phyloP scores from a whole-genome alignment of 2,329 filamentous ascomycete genomes.

The Ascocoryne sarcoides region DNA sequence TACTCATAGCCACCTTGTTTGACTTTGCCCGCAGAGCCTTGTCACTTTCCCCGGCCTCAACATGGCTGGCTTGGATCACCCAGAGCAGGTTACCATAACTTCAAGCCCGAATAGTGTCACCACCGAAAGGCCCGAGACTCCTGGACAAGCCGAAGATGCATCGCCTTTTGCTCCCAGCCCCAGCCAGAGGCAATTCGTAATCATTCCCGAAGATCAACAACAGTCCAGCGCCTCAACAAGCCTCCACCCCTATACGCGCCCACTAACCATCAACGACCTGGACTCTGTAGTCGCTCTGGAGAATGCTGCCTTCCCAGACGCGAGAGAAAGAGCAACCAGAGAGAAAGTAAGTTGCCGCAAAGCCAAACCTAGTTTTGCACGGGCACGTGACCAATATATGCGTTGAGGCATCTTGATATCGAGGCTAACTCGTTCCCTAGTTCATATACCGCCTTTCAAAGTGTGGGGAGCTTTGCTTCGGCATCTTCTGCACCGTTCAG shows the following conservation, averaged over 20 bases:
- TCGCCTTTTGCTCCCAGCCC: constrained; percentile 5
- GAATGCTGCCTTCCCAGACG: constrained; percentile 43
- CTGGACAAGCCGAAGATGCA: constrained; percentile 8
- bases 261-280: constrained; percentile 58
- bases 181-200: constrained; percentile 14
- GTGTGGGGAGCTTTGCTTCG: constrained; percentile 70
- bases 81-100: too few relatives aligned
- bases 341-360: constrained; percentile 40
- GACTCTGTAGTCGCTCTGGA: constrained; percentile 50
- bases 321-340: constrained; percentile 39
- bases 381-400: constrained; percentile 9
- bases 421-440: constrained; percentile 34
- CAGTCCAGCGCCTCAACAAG: constrained; percentile 35
- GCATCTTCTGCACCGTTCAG: constrained; percentile 63
- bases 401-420: background rate
- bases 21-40: too few relatives aligned
- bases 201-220: constrained; percentile 17
- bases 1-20: too few relatives aligned
- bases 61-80: too few relatives aligned
- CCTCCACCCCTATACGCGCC: constrained; percentile 65
- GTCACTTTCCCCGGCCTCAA: too few relatives aligned
- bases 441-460: constrained; percentile 66
- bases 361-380: background rate
- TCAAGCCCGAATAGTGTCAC: constrained; percentile 14
- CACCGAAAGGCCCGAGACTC: constrained; percentile 15